These are phyloP conservation scores for Neurospora crassa DNA, from an alignment of 2,329 filamentous ascomycete species.

Conservation along the genomic window DNA sequence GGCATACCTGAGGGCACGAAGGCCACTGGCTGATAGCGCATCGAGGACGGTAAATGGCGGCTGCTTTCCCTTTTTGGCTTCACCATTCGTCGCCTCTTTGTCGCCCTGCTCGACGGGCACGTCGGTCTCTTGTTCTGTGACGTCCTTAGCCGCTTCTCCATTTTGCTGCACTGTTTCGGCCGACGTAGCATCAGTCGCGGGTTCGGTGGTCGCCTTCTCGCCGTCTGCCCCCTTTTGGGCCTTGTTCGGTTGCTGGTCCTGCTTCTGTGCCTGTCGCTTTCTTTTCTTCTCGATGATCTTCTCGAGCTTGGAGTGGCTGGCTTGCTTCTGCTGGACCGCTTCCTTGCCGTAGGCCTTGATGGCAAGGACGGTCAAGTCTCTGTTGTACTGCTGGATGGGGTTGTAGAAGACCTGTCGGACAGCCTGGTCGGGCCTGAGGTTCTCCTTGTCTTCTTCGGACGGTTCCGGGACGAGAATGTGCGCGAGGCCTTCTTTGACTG, in stretches of 20 bases:
- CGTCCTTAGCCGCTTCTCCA: slow-evolving; percentile 3
- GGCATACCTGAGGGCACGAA: slow-evolving; percentile 84
- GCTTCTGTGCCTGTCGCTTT: slow-evolving; percentile 32
- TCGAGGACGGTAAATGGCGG: slow-evolving; percentile 76
- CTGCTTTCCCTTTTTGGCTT: slow-evolving; percentile 18
- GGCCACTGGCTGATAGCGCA: slow-evolving; percentile 85
- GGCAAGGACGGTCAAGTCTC: slow-evolving; percentile 84
- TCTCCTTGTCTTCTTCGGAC: slow-evolving; percentile 26
- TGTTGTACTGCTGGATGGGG: slow-evolving; percentile 97
- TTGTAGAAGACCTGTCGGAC: slow-evolving; percentile 92
- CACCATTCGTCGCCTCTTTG: background rate
- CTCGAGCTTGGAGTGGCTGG: slow-evolving; percentile 46
- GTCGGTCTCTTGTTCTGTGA: background rate
- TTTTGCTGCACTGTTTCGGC: background rate
- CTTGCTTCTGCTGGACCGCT: slow-evolving; percentile 36
- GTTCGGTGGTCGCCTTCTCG: slow-evolving; percentile 3
- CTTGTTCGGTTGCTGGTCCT: slow-evolving; percentile 30
- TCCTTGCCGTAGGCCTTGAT: slow-evolving; percentile 84
- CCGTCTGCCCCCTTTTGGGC: slow-evolving; percentile 17
- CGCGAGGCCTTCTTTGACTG: slow-evolving; percentile 47
- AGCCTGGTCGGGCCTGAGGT: slow-evolving; percentile 44
- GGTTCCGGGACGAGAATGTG: slow-evolving; percentile 44
- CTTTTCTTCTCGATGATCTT: slow-evolving; percentile 33
- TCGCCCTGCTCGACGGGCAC: background rate
- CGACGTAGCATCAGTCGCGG: slow-evolving; percentile 7